Conservation (phyloP, 2,329 filamentous ascomycete genomes). For the Diaporthe eres region DNA sequence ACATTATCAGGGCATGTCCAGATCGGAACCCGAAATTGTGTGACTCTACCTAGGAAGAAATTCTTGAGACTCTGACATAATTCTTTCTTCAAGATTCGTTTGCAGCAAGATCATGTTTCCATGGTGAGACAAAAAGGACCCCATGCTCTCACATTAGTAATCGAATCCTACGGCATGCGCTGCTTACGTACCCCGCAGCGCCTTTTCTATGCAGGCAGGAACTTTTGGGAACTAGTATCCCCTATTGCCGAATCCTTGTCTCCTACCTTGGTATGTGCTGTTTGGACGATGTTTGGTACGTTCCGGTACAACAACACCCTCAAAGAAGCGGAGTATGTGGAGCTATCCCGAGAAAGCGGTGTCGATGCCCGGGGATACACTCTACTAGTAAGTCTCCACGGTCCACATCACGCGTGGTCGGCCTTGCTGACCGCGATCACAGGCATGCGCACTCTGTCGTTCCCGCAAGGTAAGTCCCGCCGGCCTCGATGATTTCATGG, state of each 20-base stretch:
- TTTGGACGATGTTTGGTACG: slow-evolving; percentile 3
- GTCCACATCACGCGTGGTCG: background rate
- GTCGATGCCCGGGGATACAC: slow-evolving; percentile 11
- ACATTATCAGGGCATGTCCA: too few species aligned
- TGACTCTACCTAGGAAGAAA: too few species aligned
- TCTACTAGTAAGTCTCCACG: background rate
- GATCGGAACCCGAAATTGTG: too few species aligned
- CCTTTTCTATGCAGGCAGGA: too few species aligned
- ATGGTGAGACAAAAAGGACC: too few species aligned
- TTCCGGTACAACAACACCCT: background rate
- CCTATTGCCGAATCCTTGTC: background rate
- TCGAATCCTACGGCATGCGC: too few species aligned
- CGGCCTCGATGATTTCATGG: background rate
- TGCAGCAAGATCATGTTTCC: too few species aligned
- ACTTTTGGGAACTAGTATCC: too few species aligned
- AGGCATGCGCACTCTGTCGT: slow-evolving; percentile 11
- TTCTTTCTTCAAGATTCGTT: too few species aligned
- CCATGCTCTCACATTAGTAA: too few species aligned
- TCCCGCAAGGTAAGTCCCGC: slow-evolving; percentile 10
- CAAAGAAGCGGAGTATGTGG: slow-evolving; percentile 14
- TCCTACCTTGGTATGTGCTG: background rate
- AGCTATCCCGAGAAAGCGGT: slow-evolving; percentile 2
- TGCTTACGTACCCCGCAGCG: too few species aligned
- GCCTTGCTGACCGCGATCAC: background rate
- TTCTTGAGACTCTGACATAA: too few species aligned